phyloP scores from a whole-genome alignment of 2,329 filamentous ascomycete genomes.

The Lachnellula suecica region DNA sequence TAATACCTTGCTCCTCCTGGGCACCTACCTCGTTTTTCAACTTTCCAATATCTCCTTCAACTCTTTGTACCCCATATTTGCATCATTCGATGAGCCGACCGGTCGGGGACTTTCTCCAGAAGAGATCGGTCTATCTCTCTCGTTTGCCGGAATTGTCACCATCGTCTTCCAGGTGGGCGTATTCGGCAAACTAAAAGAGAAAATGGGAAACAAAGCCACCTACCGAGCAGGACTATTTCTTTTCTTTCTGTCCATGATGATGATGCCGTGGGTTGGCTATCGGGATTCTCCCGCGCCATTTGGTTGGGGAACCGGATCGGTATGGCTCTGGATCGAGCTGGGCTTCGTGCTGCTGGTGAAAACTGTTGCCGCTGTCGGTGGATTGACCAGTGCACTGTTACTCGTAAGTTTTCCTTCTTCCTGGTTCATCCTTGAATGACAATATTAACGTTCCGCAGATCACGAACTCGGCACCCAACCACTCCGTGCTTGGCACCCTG shows the following conservation, averaged over 20 bases:
- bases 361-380: conserved; percentile 88
- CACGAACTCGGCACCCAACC: conserved; percentile 86
- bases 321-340: conserved; percentile 79
- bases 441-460: conserved; percentile 59
- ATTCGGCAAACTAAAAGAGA: conserved; percentile 76
- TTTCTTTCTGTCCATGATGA: conserved; percentile 76
- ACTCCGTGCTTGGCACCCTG: conserved; percentile 81
- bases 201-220: conserved; percentile 80
- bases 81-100: conserved; percentile 69
- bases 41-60: conserved; percentile 94
- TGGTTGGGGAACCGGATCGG: conserved; percentile 60
- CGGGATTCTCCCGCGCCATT: conserved; percentile 56
- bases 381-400: conserved; percentile 84
- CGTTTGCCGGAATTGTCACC: conserved; percentile 79
- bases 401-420: conserved; percentile 57
- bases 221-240: conserved; percentile 79
- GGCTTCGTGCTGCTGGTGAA: conserved; percentile 80
- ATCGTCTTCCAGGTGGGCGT: conserved; percentile 88
- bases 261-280: conserved; percentile 91
- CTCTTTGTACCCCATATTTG: conserved; percentile 92
- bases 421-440: background rate
- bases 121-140: conserved; percentile 83
- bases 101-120: conserved; percentile 74
- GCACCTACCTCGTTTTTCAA: conserved; percentile 91
- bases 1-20: conserved; percentile 77